These are phyloP conservation scores for Singerocomus inundabilis DNA, from an alignment of 1,284 basidiomycete species.

Conservation along the genomic window DNA sequence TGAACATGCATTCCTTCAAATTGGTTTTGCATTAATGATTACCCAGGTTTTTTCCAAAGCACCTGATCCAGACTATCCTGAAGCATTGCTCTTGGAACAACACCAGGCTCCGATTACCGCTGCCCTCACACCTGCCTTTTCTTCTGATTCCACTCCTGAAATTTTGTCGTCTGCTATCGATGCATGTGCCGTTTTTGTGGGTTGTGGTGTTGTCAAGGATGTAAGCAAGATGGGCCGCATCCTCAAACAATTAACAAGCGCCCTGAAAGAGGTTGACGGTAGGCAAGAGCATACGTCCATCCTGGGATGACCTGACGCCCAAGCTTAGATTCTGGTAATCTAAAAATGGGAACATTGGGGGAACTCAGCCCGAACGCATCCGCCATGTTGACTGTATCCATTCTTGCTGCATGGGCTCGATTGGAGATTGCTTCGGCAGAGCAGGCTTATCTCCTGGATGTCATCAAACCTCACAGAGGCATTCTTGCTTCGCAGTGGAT, in stretches of 20 bases:
- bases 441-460: conserved; percentile 77
- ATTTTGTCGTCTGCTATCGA: conserved; percentile 91
- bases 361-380: conserved; percentile 92
- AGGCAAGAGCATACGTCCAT: conserved; percentile 1
- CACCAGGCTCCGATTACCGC: conserved; percentile 98
- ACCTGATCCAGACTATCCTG: conserved; percentile 92
- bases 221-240: conserved; percentile 91
- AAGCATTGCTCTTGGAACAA: conserved; percentile 91
- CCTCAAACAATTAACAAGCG: conserved; percentile 82
- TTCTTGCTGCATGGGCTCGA: conserved; percentile 95
- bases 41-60: conserved; percentile 77
- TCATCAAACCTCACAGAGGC: conserved; percentile 80
- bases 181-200: conserved; percentile 94
- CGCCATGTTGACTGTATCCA: conserved; percentile 92
- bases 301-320: conserved; percentile 10
- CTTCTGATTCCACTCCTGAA: conserved; percentile 92
- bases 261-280: conserved; percentile 91
- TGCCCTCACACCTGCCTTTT: conserved; percentile 96
- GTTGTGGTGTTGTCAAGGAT: conserved; percentile 93
- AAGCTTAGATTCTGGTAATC: conserved; percentile 70
- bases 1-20: conserved; percentile 33
- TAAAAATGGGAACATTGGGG: conserved; percentile 84
- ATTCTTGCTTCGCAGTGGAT: conserved; percentile 87
- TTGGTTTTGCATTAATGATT: conserved; percentile 9
- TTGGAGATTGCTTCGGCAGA: conserved; percentile 77